Percentiles rank a stretch among this genome's conserved stretches.
phyloP scores from a whole-genome alignment of 352 stramenopile genomes.

The Globisporangium cylindrosporum region DNA sequence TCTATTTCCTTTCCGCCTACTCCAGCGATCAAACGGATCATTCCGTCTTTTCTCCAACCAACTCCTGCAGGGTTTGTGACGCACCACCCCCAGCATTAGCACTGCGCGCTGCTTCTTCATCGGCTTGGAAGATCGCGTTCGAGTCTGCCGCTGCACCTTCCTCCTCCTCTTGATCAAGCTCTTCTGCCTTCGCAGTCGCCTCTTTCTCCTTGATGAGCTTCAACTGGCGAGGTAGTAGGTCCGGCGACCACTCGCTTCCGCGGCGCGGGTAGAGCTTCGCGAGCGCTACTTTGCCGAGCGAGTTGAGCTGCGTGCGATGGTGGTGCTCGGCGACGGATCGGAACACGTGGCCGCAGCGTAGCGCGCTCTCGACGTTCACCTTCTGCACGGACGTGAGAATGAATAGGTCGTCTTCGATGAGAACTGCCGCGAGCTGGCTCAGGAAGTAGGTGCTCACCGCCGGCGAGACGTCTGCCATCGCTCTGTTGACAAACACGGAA shows the following conservation, averaged over 20 bases:
- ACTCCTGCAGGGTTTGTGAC: neutral
- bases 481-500: conserved; percentile 18
- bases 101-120: neutral
- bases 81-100: neutral
- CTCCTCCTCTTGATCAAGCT: neutral
- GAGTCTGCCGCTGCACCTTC: neutral
- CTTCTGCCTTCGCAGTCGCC: neutral
- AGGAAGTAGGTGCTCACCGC: conserved; percentile 80
- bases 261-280: conserved; percentile 59
- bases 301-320: conserved; percentile 46
- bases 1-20: no score
- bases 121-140: neutral
- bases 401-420: conserved; percentile 70
- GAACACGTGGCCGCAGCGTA: conserved; percentile 59
- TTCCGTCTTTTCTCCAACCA: neutral
- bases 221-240: conserved; percentile 60
- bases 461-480: conserved; percentile 62
- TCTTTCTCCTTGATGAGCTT: conserved; percentile 45
- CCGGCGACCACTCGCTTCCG: conserved; percentile 71
- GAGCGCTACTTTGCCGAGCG: conserved; percentile 59
- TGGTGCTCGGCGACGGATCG: conserved; percentile 59
- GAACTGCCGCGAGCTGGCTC: conserved; percentile 68
- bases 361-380: conserved; percentile 45
- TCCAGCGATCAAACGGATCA: no score
- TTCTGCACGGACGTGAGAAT: conserved; percentile 47